Conservation (phyloP, 495 filamentous ascomycete genomes). For the Penicillium turbatum region DNA sequence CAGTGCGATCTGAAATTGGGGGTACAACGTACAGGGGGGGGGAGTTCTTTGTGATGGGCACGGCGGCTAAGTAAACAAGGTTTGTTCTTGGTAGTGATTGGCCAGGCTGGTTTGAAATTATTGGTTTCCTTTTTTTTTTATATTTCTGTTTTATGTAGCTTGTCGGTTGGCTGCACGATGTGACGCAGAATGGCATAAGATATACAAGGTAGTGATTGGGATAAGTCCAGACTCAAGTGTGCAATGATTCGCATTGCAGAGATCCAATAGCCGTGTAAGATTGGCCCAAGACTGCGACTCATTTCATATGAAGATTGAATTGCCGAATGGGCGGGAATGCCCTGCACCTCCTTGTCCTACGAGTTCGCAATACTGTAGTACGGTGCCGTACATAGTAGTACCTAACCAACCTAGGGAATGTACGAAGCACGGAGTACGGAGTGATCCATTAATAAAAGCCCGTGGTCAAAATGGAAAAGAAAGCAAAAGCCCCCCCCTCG, state of each 20-base stretch:
- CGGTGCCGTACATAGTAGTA: too few species aligned
- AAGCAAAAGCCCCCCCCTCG: not conserved
- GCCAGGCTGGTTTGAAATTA: too few species aligned
- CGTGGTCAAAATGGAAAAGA: not conserved
- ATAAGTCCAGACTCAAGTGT: not conserved
- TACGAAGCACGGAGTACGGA: not conserved
- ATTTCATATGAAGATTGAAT: not conserved
- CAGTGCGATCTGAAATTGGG: not conserved
- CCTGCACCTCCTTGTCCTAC: slow-evolving; percentile 4
- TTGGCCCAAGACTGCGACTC: not conserved
- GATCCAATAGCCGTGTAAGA: slow-evolving; percentile 7
- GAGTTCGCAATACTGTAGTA: not conserved
- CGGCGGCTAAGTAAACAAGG: not conserved
- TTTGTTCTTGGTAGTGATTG: not conserved
- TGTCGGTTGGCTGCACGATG: not conserved
- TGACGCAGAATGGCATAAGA: not conserved
- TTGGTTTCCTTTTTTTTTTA: too few species aligned
- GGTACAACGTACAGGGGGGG: too few species aligned
- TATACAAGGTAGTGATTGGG: not conserved
- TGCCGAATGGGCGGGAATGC: not conserved
- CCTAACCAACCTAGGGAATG: not conserved
- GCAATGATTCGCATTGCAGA: slow-evolving; percentile 10
- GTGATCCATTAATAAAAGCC: too few species aligned
- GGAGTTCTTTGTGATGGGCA: not conserved
- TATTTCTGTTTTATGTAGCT: not conserved